Conservation (phyloP, 2,329 filamentous ascomycete genomes). For the Botrytis fragariae region DNA sequence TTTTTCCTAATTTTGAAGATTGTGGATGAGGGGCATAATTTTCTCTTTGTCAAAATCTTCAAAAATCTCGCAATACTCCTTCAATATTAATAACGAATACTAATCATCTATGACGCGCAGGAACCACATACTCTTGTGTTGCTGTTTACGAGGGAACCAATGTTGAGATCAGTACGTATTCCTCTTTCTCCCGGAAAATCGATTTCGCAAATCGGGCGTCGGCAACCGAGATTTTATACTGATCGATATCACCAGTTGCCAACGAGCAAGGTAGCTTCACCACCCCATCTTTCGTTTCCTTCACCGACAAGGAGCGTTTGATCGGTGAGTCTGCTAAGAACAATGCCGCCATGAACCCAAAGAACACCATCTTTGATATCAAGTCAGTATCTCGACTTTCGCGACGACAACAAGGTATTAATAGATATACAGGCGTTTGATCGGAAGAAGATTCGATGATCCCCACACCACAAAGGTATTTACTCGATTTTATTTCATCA, state of each 20-base stretch:
- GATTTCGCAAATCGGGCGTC: neutral
- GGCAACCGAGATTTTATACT: neutral
- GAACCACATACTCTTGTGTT: constrained; percentile 99
- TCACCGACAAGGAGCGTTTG: constrained; percentile 97
- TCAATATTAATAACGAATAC: constrained; percentile 17
- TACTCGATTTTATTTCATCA: neutral
- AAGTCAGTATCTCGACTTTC: constrained; percentile 62
- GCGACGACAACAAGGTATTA: constrained; percentile 18
- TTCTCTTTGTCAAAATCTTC: constrained; percentile 7
- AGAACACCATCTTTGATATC: constrained; percentile 98
- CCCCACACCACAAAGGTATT: constrained; percentile 90
- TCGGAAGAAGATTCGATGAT: constrained; percentile 93
- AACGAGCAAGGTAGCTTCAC: constrained; percentile 99
- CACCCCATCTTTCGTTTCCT: constrained; percentile 97
- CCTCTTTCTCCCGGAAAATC: neutral
- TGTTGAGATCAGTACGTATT: constrained; percentile 73
- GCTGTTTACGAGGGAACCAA: constrained; percentile 99
- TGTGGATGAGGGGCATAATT: constrained; percentile 15
- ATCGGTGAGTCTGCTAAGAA: constrained; percentile 99
- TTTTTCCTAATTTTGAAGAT: neutral
- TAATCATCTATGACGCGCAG: constrained; percentile 48
- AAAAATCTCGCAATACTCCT: neutral
- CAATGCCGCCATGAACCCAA: constrained; percentile 99
- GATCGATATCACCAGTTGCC: constrained; percentile 54
- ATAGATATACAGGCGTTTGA: constrained; percentile 71